Evolutionary conservation across 257 asterid species (phyloP).

Genomic region (Dorcoceras hygrometricum): DNA sequence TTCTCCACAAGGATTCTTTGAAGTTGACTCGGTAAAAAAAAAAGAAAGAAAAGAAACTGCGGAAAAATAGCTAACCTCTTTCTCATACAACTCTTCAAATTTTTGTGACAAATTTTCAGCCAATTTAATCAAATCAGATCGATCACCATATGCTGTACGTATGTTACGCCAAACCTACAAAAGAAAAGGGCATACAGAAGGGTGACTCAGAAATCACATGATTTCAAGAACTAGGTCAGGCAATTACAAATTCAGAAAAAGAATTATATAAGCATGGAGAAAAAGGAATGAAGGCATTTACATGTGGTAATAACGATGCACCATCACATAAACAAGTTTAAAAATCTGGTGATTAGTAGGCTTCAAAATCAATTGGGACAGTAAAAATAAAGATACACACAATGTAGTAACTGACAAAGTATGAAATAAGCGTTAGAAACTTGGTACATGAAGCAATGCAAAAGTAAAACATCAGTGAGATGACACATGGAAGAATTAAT

Average conservation of each 20-base stretch:
- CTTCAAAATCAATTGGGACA: conserved; percentile 17
- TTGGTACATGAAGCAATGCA: not conserved
- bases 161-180: conserved; percentile 77
- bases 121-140: conserved; percentile 54
- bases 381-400: not conserved
- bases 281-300: not conserved
- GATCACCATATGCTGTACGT: conserved; percentile 64
- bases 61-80: too few species aligned
- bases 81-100: conserved; percentile 71
- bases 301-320: not conserved
- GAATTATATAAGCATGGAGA: not conserved
- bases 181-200: not conserved
- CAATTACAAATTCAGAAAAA: not conserved
- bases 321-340: not conserved
- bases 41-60: conserved; percentile 26
- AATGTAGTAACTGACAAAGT: not conserved
- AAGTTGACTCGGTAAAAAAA: conserved; percentile 5
- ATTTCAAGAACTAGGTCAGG: conserved; percentile 6
- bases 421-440: conserved; percentile 11
- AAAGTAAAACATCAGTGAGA: conserved; percentile 17
- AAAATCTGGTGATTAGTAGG: conserved; percentile 10
- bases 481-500: conserved; percentile 12
- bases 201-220: conserved; percentile 22
- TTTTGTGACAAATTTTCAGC: conserved; percentile 61
- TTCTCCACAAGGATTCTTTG: conserved; percentile 7